Conservation (phyloP, 2,329 filamentous ascomycete genomes). For the Septoria linicola region DNA sequence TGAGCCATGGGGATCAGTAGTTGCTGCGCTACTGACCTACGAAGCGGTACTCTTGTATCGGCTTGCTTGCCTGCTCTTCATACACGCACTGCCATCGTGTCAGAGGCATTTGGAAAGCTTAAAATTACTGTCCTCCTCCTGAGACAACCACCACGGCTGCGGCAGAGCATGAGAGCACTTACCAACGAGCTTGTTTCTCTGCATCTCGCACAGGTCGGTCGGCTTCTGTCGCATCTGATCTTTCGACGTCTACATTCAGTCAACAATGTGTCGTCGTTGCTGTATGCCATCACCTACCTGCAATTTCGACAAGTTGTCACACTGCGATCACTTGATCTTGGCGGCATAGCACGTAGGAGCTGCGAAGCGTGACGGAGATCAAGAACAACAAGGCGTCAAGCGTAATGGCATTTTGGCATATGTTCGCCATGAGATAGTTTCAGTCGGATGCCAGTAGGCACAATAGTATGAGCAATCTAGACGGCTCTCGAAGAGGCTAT, state of each 20-base stretch:
- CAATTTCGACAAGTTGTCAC: conserved; percentile 24
- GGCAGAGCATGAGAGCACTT: conserved; percentile 3
- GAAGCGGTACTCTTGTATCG: conserved; percentile 19
- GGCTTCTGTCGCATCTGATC: conserved; percentile 20
- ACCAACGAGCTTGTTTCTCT: conserved; percentile 20
- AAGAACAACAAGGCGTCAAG: not conserved
- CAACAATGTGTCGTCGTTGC: not conserved
- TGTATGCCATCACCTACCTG: conserved; percentile 14
- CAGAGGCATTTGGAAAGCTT: not conserved
- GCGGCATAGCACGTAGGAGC: conserved; percentile 13
- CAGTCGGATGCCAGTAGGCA: not conserved
- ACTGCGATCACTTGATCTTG: conserved; percentile 18
- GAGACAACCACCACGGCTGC: not conserved
- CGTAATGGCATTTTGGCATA: not conserved
- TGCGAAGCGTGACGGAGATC: not conserved
- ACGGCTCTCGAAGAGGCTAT: not conserved
- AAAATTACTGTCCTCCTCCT: too few species aligned
- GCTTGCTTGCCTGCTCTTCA: conserved; percentile 17
- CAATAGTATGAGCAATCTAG: not conserved
- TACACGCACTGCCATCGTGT: conserved; percentile 19
- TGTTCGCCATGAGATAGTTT: not conserved
- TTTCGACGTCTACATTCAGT: conserved; percentile 21
- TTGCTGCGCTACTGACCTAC: conserved; percentile 14
- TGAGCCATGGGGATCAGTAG: too few species aligned
- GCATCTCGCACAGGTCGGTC: conserved; percentile 21